Percentiles rank a stretch among this genome's conserved stretches.
phyloP scores from a whole-genome alignment of 139 green algal species.

The Chlamydomonas sp. region DNA sequence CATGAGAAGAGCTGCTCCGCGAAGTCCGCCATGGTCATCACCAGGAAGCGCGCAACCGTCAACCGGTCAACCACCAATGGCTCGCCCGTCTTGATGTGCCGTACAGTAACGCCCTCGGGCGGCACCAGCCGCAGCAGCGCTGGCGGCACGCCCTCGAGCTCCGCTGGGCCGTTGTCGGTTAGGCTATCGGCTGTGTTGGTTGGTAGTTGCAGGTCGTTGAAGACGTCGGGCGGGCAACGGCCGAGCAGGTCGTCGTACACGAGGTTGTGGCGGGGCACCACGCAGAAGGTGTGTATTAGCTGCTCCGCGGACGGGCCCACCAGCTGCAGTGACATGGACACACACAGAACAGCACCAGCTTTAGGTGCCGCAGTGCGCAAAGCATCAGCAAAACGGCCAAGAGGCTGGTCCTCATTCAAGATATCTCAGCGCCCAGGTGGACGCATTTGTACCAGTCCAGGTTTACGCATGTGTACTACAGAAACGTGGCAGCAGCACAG shows the following conservation, averaged over 20 bases:
- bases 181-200: too few species aligned
- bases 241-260: constrained; percentile 21
- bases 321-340: not conserved
- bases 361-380: too few species aligned
- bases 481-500: too few species aligned
- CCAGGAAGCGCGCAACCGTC: constrained; percentile 37
- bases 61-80: constrained; percentile 35
- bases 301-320: constrained; percentile 17
- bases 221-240: too few species aligned
- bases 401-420: not conserved
- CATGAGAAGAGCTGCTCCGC: constrained; percentile 51
- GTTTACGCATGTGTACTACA: too few species aligned
- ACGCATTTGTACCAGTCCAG: too few species aligned
- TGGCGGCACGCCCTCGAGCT: not conserved
- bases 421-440: too few species aligned
- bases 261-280: constrained; percentile 30
- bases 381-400: too few species aligned
- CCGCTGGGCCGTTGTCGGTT: not conserved
- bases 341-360: too few species aligned
- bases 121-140: constrained; percentile 13
- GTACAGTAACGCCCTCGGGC: constrained; percentile 33
- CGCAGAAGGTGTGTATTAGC: constrained; percentile 37
- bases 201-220: too few species aligned
- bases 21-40: constrained; percentile 57
- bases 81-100: constrained; percentile 49